Percentiles rank a stretch among this genome's conserved stretches.
These are phyloP conservation scores for Echeveria elegans DNA, from an alignment of 164 flowering plant genomes.

Conservation along the genomic window DNA sequence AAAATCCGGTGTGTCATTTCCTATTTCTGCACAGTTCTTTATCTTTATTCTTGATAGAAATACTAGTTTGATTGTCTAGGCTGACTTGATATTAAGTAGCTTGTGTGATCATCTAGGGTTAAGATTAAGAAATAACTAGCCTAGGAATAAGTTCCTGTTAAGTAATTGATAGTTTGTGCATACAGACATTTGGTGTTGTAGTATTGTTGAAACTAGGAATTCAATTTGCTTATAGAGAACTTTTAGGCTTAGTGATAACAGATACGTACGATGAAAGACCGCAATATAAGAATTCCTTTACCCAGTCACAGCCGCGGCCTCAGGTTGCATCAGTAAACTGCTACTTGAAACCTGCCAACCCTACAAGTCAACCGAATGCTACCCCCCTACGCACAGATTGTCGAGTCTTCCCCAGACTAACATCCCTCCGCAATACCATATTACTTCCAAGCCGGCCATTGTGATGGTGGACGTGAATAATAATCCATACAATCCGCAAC, in stretches of 20 bases:
- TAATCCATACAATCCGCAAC: conserved; percentile 47
- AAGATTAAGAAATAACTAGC: too few relatives aligned
- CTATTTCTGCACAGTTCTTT: too few relatives aligned
- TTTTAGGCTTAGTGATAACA: conserved; percentile 25
- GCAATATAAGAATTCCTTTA: conserved; percentile 19
- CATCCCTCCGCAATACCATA: conserved; percentile 3
- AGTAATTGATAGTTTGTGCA: too few relatives aligned
- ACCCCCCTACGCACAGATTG: conserved; percentile 12
- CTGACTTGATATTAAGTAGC: too few relatives aligned
- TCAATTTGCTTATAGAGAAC: too few relatives aligned
- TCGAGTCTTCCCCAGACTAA: conserved; percentile 35
- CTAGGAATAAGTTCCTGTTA: too few relatives aligned
- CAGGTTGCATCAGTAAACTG: conserved; percentile 37
- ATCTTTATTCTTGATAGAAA: too few relatives aligned
- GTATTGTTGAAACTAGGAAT: too few relatives aligned
- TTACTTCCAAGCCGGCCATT: background rate
- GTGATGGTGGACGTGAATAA: conserved; percentile 48
- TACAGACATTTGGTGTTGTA: too few relatives aligned
- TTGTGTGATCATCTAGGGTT: too few relatives aligned
- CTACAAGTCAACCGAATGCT: conserved; percentile 30
- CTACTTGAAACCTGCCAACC: conserved; percentile 22
- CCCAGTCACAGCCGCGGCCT: conserved; percentile 13
- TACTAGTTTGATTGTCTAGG: too few relatives aligned
- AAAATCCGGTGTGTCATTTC: too few relatives aligned
- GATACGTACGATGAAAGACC: conserved; percentile 49